Conservation (phyloP, 192 early-diverging fungal genomes). For the Rhizophagus sp. region DNA sequence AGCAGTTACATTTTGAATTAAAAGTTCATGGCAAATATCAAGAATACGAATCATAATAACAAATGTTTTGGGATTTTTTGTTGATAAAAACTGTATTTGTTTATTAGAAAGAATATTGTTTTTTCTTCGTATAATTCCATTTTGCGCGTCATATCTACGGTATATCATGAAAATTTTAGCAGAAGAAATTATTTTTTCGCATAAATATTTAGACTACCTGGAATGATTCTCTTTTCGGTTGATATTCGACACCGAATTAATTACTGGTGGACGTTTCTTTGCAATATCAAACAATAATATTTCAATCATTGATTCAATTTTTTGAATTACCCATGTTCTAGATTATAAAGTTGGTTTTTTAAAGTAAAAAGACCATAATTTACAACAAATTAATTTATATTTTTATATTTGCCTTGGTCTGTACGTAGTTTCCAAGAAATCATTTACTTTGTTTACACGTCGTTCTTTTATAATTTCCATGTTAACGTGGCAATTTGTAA, state of each 20-base stretch:
- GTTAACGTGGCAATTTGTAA: not conserved
- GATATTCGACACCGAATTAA: too few species aligned
- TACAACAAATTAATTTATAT: too few species aligned
- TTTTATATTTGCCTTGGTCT: not conserved
- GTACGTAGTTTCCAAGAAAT: not conserved
- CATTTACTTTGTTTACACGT: too few species aligned
- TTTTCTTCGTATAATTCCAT: not conserved
- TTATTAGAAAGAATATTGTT: not conserved
- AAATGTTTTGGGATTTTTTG: too few species aligned
- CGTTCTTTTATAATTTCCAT: not conserved
- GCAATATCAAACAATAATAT: not conserved
- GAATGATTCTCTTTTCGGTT: not conserved
- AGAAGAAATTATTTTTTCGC: not conserved
- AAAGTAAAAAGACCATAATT: too few species aligned
- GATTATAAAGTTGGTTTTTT: not conserved
- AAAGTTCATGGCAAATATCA: slow-evolving; percentile 19
- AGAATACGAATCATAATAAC: too few species aligned
- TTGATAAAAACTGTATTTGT: slow-evolving; percentile 7
- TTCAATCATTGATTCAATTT: not conserved
- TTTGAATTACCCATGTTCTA: not conserved
- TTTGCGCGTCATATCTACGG: not conserved
- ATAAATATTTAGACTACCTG: not conserved
- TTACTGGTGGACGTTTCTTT: too few species aligned
- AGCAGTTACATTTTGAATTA: not conserved
- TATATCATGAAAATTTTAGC: not conserved